Evolutionary conservation across 257 asterid species (phyloP).

Genomic region (Leptodermis oblonga): DNA sequence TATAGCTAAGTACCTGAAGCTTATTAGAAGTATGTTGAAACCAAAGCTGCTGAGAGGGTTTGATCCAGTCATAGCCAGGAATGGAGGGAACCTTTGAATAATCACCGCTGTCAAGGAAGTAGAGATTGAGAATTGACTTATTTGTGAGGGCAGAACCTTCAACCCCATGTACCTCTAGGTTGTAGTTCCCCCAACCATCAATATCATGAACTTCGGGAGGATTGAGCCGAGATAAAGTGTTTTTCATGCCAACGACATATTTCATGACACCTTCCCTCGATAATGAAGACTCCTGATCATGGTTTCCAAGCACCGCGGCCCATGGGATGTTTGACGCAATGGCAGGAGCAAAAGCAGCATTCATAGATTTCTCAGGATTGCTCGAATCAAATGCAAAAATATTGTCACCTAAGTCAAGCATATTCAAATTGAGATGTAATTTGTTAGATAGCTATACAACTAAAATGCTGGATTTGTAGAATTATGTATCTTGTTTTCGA

Average conservation of each 20-base stretch:
- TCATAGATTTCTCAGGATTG: conserved; percentile 67
- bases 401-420: conserved; percentile 68
- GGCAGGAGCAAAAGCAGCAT: conserved; percentile 84
- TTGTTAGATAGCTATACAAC: not conserved
- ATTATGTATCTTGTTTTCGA: not conserved
- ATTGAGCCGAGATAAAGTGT: conserved; percentile 66
- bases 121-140: conserved; percentile 79
- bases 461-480: not conserved
- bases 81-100: conserved; percentile 76
- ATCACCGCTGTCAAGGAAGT: conserved; percentile 87
- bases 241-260: conserved; percentile 61
- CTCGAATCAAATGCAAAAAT: conserved; percentile 71
- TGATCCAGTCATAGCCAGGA: conserved; percentile 91
- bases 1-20: conserved; percentile 56
- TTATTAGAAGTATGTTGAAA: conserved; percentile 57
- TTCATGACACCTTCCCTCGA: conserved; percentile 82
- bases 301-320: conserved; percentile 96
- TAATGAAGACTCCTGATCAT: conserved; percentile 81
- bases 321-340: conserved; percentile 64
- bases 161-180: conserved; percentile 73
- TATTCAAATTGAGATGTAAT: not conserved
- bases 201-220: conserved; percentile 48
- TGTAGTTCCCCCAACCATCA: conserved; percentile 92
- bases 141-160: conserved; percentile 48
- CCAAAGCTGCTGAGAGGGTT: conserved; percentile 91